phyloP scores from a whole-genome alignment of 306 rosid species.

The Herpetospermum pedunculosum region DNA sequence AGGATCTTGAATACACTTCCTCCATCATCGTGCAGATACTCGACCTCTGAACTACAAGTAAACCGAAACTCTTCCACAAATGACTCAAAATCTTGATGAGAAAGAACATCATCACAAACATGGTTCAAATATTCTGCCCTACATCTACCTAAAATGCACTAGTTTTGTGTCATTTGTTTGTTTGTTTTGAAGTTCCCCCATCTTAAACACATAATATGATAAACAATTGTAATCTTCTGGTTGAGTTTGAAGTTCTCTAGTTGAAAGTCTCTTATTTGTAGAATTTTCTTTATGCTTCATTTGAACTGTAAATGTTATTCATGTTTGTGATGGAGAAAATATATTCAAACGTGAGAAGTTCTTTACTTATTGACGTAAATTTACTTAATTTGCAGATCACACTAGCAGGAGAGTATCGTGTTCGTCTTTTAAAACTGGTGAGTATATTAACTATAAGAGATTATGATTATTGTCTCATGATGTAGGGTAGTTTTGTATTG shows the following conservation, averaged over 20 bases:
- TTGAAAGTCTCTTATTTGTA: not conserved
- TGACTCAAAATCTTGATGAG: not conserved
- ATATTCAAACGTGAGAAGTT: not conserved
- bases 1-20: not conserved
- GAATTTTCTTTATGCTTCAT: not conserved
- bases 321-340: not conserved
- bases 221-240: not conserved
- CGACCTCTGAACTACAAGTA: too few relatives aligned
- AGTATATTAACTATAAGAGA: conserved; percentile 18
- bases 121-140: not conserved
- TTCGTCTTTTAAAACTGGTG: conserved; percentile 80
- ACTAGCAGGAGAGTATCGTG: conserved; percentile 72
- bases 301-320: not conserved
- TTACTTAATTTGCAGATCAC: conserved; percentile 55
- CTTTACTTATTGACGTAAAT: conserved; percentile 6
- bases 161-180: not conserved
- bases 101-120: not conserved
- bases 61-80: not conserved
- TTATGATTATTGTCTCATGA: not conserved
- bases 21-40: not conserved
- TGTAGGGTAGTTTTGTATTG: not conserved
- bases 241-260: not conserved
- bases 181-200: not conserved
- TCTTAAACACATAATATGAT: not conserved
- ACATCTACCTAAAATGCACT: not conserved